Evolutionary conservation across 768 basidiomycete genomes (phyloP), one percentile per base, ranked within the genome.

Genomic region (Neoboletus subvelutipes): DNA sequence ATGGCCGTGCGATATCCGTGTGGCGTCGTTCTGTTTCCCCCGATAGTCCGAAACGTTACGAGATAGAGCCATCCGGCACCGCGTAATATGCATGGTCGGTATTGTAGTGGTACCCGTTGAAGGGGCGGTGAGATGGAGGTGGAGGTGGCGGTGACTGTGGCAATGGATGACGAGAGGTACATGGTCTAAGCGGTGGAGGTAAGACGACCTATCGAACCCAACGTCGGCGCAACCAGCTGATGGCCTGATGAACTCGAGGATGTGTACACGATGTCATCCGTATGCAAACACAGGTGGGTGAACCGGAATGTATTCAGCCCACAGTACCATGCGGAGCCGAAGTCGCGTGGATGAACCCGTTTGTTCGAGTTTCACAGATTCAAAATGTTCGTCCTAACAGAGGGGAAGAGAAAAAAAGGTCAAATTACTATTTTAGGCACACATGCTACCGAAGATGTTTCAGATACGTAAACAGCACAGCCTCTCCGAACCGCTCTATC

Each of bases 101-200:
- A 20, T 17, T 3, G 24, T 22, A 29, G 34, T 15, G 12, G 20
- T 20, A 6, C 41, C 24, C 13, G 50, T 36, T 46, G 36, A 15
- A 22, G 31, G 45, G 41, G 41, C 20, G 48, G 45, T 47, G 50
- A 52, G 33, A 50, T 18, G 17, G 20, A 39, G 18, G 29, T 41
- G 52, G 34, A 36, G 33, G 37, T 46, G 52, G 52, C 26, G 28
- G 31, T 59, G 51, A 39, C 10, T 39, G 41, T 24, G 41, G 22
- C 41, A 31, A 2, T 39, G 43, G 48, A 6, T 31, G 45, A 8
- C 24, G 28, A 31, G 20, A 20, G 5, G 8, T 26, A 12, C 10
- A 41, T 3, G 18, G 33, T n/a, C n/a, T n/a, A n/a, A 8, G 15
- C 40, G 2, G 34, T 22, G 52, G 59, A 56, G 49, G 53, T 61